These are phyloP conservation scores for Tricholomella constricta DNA, from an alignment of 768 basidiomycete genomes.

Conservation along the genomic window DNA sequence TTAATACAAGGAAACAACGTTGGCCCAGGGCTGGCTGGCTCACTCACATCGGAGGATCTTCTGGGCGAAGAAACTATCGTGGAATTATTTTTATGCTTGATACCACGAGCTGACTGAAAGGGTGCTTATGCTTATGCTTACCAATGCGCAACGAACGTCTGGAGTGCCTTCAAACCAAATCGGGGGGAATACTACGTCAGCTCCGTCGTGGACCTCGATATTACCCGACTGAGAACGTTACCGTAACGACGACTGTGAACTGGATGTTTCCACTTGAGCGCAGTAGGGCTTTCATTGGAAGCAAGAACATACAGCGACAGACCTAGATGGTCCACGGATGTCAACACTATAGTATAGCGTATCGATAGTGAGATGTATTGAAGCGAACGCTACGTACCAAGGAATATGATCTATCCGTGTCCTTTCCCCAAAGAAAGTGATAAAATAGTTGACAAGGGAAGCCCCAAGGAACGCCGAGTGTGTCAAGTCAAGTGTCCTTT, in stretches of 20 bases:
- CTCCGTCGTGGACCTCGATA: background rate
- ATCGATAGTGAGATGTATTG: no score
- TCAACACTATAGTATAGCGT: no score
- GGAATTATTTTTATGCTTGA: no score
- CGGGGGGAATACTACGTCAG: no score
- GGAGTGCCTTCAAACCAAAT: constrained; percentile 22
- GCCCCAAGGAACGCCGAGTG: constrained; percentile 23
- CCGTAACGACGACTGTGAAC: constrained; percentile 20
- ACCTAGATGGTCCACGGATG: no score
- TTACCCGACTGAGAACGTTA: no score
- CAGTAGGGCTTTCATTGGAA: background rate
- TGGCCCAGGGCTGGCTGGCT: no score
- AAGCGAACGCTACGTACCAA: constrained; percentile 21
- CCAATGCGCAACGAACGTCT: constrained; percentile 29
- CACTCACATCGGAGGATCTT: constrained; percentile 19
- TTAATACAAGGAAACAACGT: background rate
- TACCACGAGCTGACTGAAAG: no score
- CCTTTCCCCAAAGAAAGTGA: constrained; percentile 20
- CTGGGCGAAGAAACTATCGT: constrained; percentile 13
- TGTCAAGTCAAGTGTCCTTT: constrained; percentile 21
- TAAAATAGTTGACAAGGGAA: constrained; percentile 23
- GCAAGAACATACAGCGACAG: constrained; percentile 13
- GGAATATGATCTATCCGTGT: constrained; percentile 14
- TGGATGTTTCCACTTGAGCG: background rate
- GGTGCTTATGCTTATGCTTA: no score